phyloP scores from a whole-genome alignment of 1,284 basidiomycete species.

The Anthracocystis setariae region DNA sequence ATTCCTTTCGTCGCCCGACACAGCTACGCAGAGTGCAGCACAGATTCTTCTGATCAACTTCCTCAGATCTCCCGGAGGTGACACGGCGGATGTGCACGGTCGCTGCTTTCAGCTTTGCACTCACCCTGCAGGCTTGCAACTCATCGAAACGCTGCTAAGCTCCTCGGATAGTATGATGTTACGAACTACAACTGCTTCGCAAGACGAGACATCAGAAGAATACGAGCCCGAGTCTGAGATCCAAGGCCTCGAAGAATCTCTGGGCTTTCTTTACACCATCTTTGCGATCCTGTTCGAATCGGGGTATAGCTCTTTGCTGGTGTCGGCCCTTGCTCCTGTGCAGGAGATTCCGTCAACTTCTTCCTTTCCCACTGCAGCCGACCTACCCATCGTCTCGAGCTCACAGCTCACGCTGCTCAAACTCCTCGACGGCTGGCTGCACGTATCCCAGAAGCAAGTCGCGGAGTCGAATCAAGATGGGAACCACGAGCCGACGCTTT shows the following conservation, averaged over 20 bases:
- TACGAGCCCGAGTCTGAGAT: slow-evolving; percentile 23
- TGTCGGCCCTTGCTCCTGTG: slow-evolving; percentile 22
- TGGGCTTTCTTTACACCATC: slow-evolving; percentile 47
- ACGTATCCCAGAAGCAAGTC: slow-evolving; percentile 18
- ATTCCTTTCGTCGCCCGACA: slow-evolving; percentile 38
- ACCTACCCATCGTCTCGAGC: slow-evolving; percentile 28
- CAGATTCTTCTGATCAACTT: slow-evolving; percentile 47
- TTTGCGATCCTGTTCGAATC: slow-evolving; percentile 41
- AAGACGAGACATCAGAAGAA: not conserved
- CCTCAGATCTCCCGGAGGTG: slow-evolving; percentile 1
- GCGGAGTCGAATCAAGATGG: not conserved
- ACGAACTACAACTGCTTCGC: slow-evolving; percentile 9
- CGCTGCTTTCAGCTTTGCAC: slow-evolving; percentile 32
- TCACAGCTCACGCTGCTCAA: slow-evolving; percentile 52
- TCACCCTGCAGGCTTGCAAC: slow-evolving; percentile 7
- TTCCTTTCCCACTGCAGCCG: not conserved
- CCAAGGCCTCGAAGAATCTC: slow-evolving; percentile 31
- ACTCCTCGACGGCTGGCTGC: slow-evolving; percentile 49
- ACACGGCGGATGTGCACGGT: not conserved
- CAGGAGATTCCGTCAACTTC: slow-evolving; percentile 14
- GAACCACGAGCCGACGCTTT: not conserved
- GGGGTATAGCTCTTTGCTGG: slow-evolving; percentile 24
- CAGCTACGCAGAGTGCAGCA: slow-evolving; percentile 33
- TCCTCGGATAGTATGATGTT: slow-evolving; percentile 43
- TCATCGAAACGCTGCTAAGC: slow-evolving; percentile 28